Evolutionary conservation across 2,329 filamentous ascomycete genomes (phyloP), one percentile per base, ranked within the genome.

Genomic region (Trichoderma hamatum): DNA sequence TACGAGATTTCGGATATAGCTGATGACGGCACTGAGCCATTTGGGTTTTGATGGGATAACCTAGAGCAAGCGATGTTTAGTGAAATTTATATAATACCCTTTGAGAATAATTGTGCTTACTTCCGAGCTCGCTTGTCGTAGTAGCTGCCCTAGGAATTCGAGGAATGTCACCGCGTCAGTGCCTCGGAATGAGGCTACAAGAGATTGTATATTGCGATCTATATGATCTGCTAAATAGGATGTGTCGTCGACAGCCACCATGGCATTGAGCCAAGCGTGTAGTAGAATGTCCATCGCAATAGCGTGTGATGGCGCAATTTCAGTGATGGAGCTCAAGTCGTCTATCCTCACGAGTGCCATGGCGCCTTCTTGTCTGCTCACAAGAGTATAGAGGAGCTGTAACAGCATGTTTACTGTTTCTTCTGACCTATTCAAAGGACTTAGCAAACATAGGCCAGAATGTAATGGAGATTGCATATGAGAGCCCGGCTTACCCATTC

Each of bases 81-180:
- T 16, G n/a, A 0, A 13, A 26, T 32, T 9, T 7, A 34, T 1
- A 16, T 5, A 3, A 3, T 65, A 1, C 0, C 10, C 13, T 26
- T 16, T 49, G 7, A 1, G 3, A 14, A 3, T 19, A n/a, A 21
- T 16, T 13, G 13, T 11, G 77, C 82, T 74, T 78, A 88, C 87
- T 70, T 80, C 77, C 14, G 82, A 77, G 26, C 84, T 79, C 11
- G 87, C 78, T 60, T 83, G 83, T 5, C 83, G 80, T 3, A 90
- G 76, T 55, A 88, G 79, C 54, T 80, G 79, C 19, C 83, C 84
- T n/a, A 89, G 73, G 73, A 89, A 90, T 49, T 81, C 81, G 2
- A 90, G 78, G 3, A 90, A 79, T 0, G 86, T 89, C 4, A 88
- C 85, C 5, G 83, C 86, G 74, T 90, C 87, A 11, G 88, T 90